These are phyloP conservation scores for Wallacemonas sp. DNA, from an alignment of 208 protist species.

Conservation along the genomic window DNA sequence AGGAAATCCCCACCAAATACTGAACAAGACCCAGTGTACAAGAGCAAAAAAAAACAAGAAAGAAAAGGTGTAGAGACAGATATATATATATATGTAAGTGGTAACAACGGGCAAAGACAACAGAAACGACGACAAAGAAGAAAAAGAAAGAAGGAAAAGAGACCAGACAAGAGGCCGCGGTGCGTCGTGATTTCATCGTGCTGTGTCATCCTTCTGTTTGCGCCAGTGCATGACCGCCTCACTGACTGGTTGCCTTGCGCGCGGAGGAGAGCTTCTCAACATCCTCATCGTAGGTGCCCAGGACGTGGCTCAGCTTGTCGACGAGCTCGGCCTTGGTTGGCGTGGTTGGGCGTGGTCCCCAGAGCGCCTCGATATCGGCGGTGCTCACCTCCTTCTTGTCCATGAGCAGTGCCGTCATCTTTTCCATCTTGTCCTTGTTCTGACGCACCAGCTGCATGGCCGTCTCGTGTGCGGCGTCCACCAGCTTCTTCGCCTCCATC, in stretches of 20 bases:
- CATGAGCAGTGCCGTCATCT: slow-evolving; percentile 49
- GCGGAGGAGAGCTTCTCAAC: not conserved
- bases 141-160: too few relatives aligned
- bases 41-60: slow-evolving; percentile 5
- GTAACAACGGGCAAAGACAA: too few relatives aligned
- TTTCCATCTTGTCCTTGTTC: slow-evolving; percentile 62
- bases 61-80: too few relatives aligned
- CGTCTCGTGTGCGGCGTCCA: slow-evolving; percentile 64
- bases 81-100: too few relatives aligned
- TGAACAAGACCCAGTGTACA: too few relatives aligned
- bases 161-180: too few relatives aligned
- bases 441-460: slow-evolving; percentile 49
- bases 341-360: slow-evolving; percentile 65
- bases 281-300: slow-evolving; percentile 2
- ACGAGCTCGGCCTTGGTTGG: slow-evolving; percentile 67
- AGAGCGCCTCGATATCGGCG: slow-evolving; percentile 70
- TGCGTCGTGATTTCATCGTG: too few relatives aligned
- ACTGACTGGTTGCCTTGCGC: not conserved
- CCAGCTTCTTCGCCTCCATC: slow-evolving; percentile 64
- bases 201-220: too few relatives aligned
- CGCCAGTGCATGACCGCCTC: not conserved
- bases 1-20: too few relatives aligned
- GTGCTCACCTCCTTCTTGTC: slow-evolving; percentile 83
- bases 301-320: slow-evolving; percentile 17
- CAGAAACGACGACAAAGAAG: not conserved